Evolutionary conservation across 192 early-diverging fungal genomes (phyloP).

Genomic region (Paraglomus brasilianum): DNA sequence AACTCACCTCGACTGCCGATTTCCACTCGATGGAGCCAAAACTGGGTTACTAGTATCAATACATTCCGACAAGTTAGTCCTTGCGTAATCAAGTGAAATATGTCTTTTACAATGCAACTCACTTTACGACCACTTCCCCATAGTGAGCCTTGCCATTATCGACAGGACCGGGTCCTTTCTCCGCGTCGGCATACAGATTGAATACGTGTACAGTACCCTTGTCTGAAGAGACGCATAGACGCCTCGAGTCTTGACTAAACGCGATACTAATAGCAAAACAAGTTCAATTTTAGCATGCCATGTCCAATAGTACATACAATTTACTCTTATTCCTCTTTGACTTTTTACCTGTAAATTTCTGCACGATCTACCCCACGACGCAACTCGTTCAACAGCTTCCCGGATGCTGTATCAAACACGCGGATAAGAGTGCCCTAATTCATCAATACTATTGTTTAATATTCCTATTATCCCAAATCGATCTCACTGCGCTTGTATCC

Average conservation of each 20-base stretch:
- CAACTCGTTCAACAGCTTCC: conserved; percentile 78
- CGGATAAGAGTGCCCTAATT: conserved; percentile 81
- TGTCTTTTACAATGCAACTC: neutral
- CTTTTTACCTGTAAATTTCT: conserved; percentile 66
- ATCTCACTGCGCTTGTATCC: neutral
- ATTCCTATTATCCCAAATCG: neutral
- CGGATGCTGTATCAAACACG: conserved; percentile 76
- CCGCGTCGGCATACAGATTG: conserved; percentile 63
- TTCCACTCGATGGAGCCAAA: conserved; percentile 34
- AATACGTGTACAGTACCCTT: conserved; percentile 95
- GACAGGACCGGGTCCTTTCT: conserved; percentile 39
- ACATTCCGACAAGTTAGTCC: neutral
- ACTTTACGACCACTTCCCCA: conserved; percentile 46
- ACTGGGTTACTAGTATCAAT: conserved; percentile 8
- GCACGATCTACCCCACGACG: conserved; percentile 86
- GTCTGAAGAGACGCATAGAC: conserved; percentile 84
- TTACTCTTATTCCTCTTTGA: too few species aligned
- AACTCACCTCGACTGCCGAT: conserved; percentile 51
- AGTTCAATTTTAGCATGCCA: too few species aligned
- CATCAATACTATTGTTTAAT: neutral
- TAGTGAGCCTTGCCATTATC: conserved; percentile 48
- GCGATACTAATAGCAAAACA: conserved; percentile 55
- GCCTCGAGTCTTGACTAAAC: conserved; percentile 76
- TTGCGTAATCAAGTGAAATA: neutral
- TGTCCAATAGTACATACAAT: too few species aligned